A percentile compares a stretch with the other conserved stretches of the same genome.
Conservation (phyloP, 2,329 filamentous ascomycete species). For the Aurifilum marmelostoma region DNA sequence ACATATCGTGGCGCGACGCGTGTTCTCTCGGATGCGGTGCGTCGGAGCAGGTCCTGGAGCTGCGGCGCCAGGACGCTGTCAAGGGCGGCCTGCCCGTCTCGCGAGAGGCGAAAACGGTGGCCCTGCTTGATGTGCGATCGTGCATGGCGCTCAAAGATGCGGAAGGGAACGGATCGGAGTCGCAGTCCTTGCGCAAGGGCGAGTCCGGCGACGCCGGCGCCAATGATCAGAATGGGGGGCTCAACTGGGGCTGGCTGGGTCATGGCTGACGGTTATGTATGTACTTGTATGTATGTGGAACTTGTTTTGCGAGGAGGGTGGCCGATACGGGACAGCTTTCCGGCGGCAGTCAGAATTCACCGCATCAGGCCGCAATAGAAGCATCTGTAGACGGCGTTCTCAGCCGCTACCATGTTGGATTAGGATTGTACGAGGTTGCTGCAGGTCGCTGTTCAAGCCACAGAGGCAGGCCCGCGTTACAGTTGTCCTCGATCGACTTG, state of each 20-base stretch:
- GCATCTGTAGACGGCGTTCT: background rate
- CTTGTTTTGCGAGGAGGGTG: background rate
- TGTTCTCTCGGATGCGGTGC: slow-evolving; percentile 33
- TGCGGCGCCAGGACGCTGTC: slow-evolving; percentile 34
- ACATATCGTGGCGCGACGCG: slow-evolving; percentile 38
- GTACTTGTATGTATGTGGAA: background rate
- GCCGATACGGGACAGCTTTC: slow-evolving; percentile 10
- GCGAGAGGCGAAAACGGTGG: slow-evolving; percentile 38
- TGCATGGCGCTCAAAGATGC: slow-evolving; percentile 37
- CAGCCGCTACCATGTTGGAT: background rate
- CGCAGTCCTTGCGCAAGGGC: slow-evolving; percentile 41
- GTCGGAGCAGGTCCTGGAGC: slow-evolving; percentile 31
- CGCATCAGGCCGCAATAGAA: background rate
- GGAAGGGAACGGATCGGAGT: slow-evolving; percentile 37
- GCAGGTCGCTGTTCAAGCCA: slow-evolving; percentile 8
- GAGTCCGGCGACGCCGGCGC: slow-evolving; percentile 49
- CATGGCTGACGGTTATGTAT: slow-evolving; percentile 10
- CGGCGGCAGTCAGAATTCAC: background rate
- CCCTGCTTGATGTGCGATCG: slow-evolving; percentile 33
- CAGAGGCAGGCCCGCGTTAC: background rate
- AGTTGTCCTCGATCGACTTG: no score
- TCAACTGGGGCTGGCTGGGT: background rate
- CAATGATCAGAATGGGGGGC: slow-evolving; percentile 42
- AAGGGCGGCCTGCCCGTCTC: slow-evolving; percentile 34
- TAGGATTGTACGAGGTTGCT: background rate